Base-by-base conservation (phyloP, 371 early-diverging fungal genomes). In the Dichotomocladium elegans region DNA sequence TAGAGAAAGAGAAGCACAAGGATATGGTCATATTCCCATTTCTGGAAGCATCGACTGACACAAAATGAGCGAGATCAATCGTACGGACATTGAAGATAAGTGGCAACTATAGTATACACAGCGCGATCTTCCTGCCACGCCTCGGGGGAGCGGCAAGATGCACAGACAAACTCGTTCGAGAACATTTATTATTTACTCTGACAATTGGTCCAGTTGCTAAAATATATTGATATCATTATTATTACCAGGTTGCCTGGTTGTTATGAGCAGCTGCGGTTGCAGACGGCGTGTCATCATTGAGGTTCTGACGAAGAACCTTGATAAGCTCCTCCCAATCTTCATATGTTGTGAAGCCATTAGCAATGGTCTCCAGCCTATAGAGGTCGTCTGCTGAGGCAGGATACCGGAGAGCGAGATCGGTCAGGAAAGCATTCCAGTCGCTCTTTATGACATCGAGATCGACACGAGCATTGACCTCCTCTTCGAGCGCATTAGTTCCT, bases 311-410 rank as follows among this genome's bases (percentile, higher is more conserved):
- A 22, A 53, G 21, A 17, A 44, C 40, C 7, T 17, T 10, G 7
- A 53, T 15, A 19, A 59, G 43, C 22, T 42, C 28, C 11, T 53
- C 24, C 60, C 60, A 59, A 4, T 59, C 43, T 19, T 53, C 44
- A 4, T 31, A 24, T 4, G 35, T 41, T 27, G 42, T 46, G 34
- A 48, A 53, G 34, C 49, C 26, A 21, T 25, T 24, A 27, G 54
- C 44, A 30, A 43, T 10, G 2, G 44, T 25, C 25, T 49, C 28
- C 15, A 59, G 30, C 4, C 49, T 19, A 22, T 33, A 29, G 25
- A 59, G 41, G 10, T 41, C 24, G 5, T 45, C 19, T 3, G 22
- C 41, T 12, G 35, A 42, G 3, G 53, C 47, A 7, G 48, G 53
- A 46, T 34, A 53, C 17, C 46, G 41, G 11, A 26, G 11, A 8